Evolutionary conservation across 2,329 filamentous ascomycete species (phyloP).

Genomic region (Waltergamsia citrina): DNA sequence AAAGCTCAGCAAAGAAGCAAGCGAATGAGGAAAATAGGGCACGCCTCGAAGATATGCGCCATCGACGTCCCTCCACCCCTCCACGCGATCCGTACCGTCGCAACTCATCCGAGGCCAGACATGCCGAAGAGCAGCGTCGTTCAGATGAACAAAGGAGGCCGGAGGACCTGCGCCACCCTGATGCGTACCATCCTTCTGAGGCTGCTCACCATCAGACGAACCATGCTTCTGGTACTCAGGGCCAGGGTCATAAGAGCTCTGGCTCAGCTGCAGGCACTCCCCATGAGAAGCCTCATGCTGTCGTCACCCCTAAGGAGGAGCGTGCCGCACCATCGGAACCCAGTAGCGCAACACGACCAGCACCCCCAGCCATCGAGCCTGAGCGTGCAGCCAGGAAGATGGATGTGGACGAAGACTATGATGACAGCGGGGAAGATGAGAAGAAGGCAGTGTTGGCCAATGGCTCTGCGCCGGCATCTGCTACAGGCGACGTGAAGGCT

Average conservation of each 20-base stretch:
- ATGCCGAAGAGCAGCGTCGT: constrained; percentile 54
- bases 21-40: constrained; percentile 82
- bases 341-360: not conserved
- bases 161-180: constrained; percentile 53
- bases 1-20: constrained; percentile 70
- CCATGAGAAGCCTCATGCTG: constrained; percentile 32
- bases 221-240: constrained; percentile 19
- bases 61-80: constrained; percentile 70
- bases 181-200: constrained; percentile 80
- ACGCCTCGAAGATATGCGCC: constrained; percentile 74
- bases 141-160: constrained; percentile 45
- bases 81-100: constrained; percentile 59
- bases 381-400: constrained; percentile 82
- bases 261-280: constrained; percentile 40
- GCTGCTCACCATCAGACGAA: constrained; percentile 69
- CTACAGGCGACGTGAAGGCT: not conserved
- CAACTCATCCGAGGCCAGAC: constrained; percentile 64
- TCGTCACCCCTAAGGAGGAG: constrained; percentile 46
- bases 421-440: constrained; percentile 86
- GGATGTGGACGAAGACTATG: constrained; percentile 96
- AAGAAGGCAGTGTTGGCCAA: constrained; percentile 44
- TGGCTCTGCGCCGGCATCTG: constrained; percentile 10
- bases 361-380: constrained; percentile 52
- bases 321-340: constrained; percentile 29
- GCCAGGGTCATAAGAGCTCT: not conserved